Conservation (phyloP, 2,329 filamentous ascomycete species). For the Alternaria postmessia region DNA sequence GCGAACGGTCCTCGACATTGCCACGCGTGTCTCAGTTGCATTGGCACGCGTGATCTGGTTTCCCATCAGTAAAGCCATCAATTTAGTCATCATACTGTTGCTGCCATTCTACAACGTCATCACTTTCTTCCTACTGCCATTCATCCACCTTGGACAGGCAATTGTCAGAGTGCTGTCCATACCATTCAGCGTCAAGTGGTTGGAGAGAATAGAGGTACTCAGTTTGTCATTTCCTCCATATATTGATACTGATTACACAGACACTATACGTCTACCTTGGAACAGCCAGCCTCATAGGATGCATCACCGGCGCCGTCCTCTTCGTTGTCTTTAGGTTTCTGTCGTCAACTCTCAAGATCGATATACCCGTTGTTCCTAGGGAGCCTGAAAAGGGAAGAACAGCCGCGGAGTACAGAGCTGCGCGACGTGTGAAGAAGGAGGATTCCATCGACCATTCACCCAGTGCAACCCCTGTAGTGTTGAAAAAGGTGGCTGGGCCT, state of each 20-base stretch:
- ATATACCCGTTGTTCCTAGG: conserved; percentile 24
- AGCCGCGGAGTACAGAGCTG: conserved; percentile 39
- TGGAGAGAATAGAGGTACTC: conserved; percentile 65
- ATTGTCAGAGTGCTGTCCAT: conserved; percentile 53
- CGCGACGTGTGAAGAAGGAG: conserved; percentile 36
- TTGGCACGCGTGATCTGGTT: conserved; percentile 46
- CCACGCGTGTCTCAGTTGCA: conserved; percentile 16
- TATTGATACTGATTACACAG: conserved; percentile 35
- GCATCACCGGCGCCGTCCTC: conserved; percentile 67
- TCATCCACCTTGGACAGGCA: conserved; percentile 57
- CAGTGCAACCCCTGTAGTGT: conserved; percentile 23
- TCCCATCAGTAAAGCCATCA: conserved; percentile 50
- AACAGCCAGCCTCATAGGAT: conserved; percentile 72
- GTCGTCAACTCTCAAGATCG: conserved; percentile 59
- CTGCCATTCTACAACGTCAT: conserved; percentile 59
- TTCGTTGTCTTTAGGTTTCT: conserved; percentile 65
- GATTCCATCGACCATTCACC: conserved; percentile 24
- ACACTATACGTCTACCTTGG: conserved; percentile 67
- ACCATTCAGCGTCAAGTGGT: conserved; percentile 57
- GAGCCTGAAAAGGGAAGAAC: conserved; percentile 29
- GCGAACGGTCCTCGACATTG: conserved; percentile 36
- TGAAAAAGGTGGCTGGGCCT: conserved; percentile 41
- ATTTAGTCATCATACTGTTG: conserved; percentile 52
- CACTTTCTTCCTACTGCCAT: conserved; percentile 60
- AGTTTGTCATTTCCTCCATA: neutral